Evolutionary conservation across 352 stramenopile species (phyloP).

Genomic region (Hyaloperonospora arabidopsidis): DNA sequence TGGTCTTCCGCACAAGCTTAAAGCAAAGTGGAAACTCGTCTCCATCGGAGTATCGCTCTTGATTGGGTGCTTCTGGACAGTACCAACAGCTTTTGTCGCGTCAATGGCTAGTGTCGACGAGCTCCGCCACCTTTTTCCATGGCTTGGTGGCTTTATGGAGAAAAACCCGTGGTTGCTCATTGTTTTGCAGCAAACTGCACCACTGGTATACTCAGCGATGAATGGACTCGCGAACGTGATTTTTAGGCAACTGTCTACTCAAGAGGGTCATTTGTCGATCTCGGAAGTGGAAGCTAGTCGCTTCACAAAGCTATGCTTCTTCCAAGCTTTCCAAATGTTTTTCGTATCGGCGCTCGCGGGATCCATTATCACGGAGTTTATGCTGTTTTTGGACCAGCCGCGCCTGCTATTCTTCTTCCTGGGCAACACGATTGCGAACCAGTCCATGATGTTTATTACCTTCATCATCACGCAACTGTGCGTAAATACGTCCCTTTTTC

Average conservation of each 20-base stretch:
- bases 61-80: slow-evolving; percentile 72
- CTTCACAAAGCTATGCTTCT: slow-evolving; percentile 71
- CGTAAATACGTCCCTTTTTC: slow-evolving; percentile 48
- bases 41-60: slow-evolving; percentile 43
- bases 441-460: slow-evolving; percentile 77
- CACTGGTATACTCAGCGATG: slow-evolving; percentile 59
- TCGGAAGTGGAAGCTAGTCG: slow-evolving; percentile 60
- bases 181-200: slow-evolving; percentile 53
- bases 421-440: slow-evolving; percentile 57
- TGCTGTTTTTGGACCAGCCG: slow-evolving; percentile 55
- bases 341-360: slow-evolving; percentile 68
- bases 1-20: slow-evolving; percentile 47
- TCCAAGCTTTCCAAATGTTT: slow-evolving; percentile 79
- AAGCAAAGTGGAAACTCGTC: slow-evolving; percentile 56
- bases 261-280: slow-evolving; percentile 58
- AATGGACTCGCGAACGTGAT: slow-evolving; percentile 60
- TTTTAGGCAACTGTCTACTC: slow-evolving; percentile 53
- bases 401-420: slow-evolving; percentile 61
- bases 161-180: slow-evolving; percentile 44
- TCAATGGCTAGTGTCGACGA: slow-evolving; percentile 63
- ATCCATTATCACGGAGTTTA: slow-evolving; percentile 52
- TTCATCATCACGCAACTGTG: slow-evolving; percentile 72
- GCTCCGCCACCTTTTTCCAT: slow-evolving; percentile 47
- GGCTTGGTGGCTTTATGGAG: slow-evolving; percentile 33
- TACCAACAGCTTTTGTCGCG: slow-evolving; percentile 70